A percentile compares a stretch with the other conserved stretches of the same genome.
phyloP scores from a whole-genome alignment of 2,329 filamentous ascomycete species.

The Monilinia laxa region DNA sequence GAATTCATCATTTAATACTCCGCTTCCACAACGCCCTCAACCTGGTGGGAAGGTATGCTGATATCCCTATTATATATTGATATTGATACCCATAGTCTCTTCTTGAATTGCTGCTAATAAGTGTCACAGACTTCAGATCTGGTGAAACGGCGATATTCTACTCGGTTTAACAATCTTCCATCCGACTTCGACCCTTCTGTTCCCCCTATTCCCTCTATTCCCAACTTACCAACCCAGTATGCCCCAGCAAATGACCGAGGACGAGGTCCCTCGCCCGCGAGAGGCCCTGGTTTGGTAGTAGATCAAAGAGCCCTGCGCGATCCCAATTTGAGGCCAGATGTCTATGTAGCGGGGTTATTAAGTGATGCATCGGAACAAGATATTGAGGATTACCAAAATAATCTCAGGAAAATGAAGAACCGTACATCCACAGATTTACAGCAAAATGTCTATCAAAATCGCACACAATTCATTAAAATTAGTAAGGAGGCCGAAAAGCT shows the following conservation, averaged over 20 bases:
- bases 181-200: conserved; percentile 66
- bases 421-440: conserved; percentile 66
- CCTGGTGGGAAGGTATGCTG: conserved; percentile 56
- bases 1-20: conserved; percentile 38
- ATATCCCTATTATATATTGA: background rate
- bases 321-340: conserved; percentile 74
- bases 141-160: conserved; percentile 92
- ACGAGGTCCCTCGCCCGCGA: conserved; percentile 35
- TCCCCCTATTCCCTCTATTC: conserved; percentile 71
- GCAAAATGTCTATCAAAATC: conserved; percentile 94
- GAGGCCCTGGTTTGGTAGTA: conserved; percentile 60
- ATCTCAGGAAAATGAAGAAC: conserved; percentile 37
- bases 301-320: conserved; percentile 79
- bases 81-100: background rate
- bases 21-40: conserved; percentile 51
- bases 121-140: conserved; percentile 64
- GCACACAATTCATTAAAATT: conserved; percentile 98
- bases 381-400: conserved; percentile 39
- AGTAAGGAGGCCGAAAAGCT: conserved; percentile 98
- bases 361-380: conserved; percentile 40
- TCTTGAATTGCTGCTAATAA: conserved; percentile 21
- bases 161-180: conserved; percentile 78
- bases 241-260: conserved; percentile 31
- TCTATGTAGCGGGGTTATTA: conserved; percentile 58
- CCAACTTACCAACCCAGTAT: conserved; percentile 59